These are phyloP conservation scores for Rosa hybrid DNA, from an alignment of 331 rosid species.

Conservation along the genomic window DNA sequence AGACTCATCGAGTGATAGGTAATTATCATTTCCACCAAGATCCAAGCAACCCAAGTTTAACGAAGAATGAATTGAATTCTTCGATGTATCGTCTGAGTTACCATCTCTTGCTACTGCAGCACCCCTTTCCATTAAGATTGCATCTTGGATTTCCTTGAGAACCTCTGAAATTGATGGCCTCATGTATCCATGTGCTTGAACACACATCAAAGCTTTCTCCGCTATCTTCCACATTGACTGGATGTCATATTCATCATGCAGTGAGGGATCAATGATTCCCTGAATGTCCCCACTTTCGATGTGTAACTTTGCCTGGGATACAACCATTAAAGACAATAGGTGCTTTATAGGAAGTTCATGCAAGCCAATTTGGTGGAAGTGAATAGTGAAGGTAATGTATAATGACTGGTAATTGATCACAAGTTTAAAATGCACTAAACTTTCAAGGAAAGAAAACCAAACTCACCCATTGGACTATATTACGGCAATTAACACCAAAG, in stretches of 20 bases:
- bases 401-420: neutral
- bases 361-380: neutral
- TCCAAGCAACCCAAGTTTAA: conserved; percentile 43
- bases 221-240: conserved; percentile 99
- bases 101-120: conserved; percentile 42
- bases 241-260: conserved; percentile 63
- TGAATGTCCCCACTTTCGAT: conserved; percentile 95
- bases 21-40: conserved; percentile 43
- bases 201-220: conserved; percentile 97
- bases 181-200: conserved; percentile 82
- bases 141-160: conserved; percentile 94
- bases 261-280: conserved; percentile 81
- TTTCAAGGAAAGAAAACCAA: neutral
- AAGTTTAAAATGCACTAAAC: conserved; percentile 2
- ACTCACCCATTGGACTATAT: conserved; percentile 92
- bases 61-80: conserved; percentile 46
- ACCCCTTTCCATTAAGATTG: conserved; percentile 75
- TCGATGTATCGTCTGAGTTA: conserved; percentile 46
- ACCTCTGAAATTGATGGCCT: conserved; percentile 94
- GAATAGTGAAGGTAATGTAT: neutral
- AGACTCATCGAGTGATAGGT: conserved; percentile 50
- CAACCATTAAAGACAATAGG: conserved; percentile 13
- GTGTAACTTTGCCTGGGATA: conserved; percentile 72
- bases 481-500: conserved; percentile 88
- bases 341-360: neutral